Conservation (phyloP, 176 grass and related monocot genomes). For the Pharus latifolius region DNA sequence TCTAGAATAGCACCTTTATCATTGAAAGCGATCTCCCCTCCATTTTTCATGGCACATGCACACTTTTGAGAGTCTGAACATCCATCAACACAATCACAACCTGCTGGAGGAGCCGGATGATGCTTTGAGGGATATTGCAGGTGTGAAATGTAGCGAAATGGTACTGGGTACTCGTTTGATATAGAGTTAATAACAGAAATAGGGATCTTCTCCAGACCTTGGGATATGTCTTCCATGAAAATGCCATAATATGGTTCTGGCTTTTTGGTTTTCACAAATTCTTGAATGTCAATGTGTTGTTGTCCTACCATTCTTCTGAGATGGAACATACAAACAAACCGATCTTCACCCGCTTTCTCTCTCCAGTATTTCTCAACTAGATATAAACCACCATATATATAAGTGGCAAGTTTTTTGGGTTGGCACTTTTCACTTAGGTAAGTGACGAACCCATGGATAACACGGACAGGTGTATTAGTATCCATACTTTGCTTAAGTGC, state of each 20-base stretch:
- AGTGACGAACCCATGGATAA: slow-evolving; percentile 25
- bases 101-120: slow-evolving; percentile 13
- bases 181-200: slow-evolving; percentile 51
- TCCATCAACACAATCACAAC: slow-evolving; percentile 48
- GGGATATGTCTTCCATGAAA: slow-evolving; percentile 42
- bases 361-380: slow-evolving; percentile 35
- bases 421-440: neutral
- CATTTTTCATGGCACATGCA: slow-evolving; percentile 54
- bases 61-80: slow-evolving; percentile 40
- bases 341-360: slow-evolving; percentile 1
- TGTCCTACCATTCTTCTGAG: slow-evolving; percentile 40
- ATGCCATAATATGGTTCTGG: slow-evolving; percentile 13
- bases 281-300: slow-evolving; percentile 16
- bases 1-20: slow-evolving; percentile 25
- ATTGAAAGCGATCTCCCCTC: slow-evolving; percentile 32
- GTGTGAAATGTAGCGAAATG: slow-evolving; percentile 38
- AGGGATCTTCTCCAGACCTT: slow-evolving; percentile 46
- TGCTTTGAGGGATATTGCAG: slow-evolving; percentile 29
- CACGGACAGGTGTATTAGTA: slow-evolving; percentile 43
- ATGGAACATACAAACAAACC: slow-evolving; percentile 31
- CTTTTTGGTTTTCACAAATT: slow-evolving; percentile 28
- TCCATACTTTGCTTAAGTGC: slow-evolving; percentile 60
- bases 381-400: slow-evolving; percentile 70
- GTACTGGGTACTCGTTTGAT: slow-evolving; percentile 16
- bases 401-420: slow-evolving; percentile 13